Evolutionary conservation across 202 grass and related monocot genomes (phyloP), one percentile per base, ranked within the genome.

Genomic region (Zoysia matrella): DNA sequence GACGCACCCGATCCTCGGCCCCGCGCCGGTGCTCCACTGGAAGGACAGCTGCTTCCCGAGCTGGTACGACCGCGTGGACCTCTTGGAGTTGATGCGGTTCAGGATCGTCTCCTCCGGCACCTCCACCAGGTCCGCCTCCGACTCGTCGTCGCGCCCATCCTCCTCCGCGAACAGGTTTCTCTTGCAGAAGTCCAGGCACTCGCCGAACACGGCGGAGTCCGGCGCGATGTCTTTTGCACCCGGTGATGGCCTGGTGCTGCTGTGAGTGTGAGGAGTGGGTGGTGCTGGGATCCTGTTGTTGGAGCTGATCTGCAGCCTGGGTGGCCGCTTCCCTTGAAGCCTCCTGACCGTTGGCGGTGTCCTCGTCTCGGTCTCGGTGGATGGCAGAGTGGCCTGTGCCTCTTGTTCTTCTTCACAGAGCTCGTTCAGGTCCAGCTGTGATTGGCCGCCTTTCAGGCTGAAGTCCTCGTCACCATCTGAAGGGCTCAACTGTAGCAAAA

Each of bases 1-100:
- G 70, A 97, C 94, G 8, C 91, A 90, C 0, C 94, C 94, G 8
- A 97, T 97, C 48, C 94, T 79, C 42, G 94, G 90, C 13, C 94
- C 94, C 0, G 88, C 91, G 11, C 94, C 88, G 0, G 94, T 97
- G 73, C 86, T 91, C 94, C 90, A 93, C 40, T 89, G 88, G 74
- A 80, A 93, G 16, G 86, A 79, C 10, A 97, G 78, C 8, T 93
- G 88, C 85, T 91, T 93, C 5, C 94, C 94, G 14, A 97, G 81
- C 73, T 96, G 93, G 77, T 91, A 96, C 3, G 93, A 93, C 1
- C 76, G 82, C 86, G 81, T 83, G 7, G 83, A 86, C 67, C 89
- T 91, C 82, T 93, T 93, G 3, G 86, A 97, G 64, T 88, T 93
- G 60, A 91, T 97, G 83, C 88, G 84, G 61, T 56, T 83, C 72